phyloP scores from a whole-genome alignment of 257 asterid species.

The Penstemon barbatus region DNA sequence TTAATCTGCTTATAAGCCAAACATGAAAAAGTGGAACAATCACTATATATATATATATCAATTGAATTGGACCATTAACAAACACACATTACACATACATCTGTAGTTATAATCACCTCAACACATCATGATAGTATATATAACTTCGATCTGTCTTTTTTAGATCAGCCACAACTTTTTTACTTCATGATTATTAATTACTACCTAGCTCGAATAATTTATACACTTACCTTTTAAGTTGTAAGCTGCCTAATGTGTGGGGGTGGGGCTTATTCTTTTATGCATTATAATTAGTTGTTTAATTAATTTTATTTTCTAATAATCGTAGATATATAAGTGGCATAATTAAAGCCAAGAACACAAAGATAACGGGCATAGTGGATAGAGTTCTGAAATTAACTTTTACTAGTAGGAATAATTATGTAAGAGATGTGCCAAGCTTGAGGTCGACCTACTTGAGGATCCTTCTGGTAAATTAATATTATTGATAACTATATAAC shows the following conservation, averaged over 20 bases:
- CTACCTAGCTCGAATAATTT: not conserved
- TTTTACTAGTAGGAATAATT: too few species aligned
- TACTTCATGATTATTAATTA: not conserved
- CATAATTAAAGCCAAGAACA: too few species aligned
- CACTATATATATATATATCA: not conserved
- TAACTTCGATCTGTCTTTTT: constrained; percentile 2
- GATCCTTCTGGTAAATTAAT: too few species aligned
- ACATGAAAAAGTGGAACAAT: constrained; percentile 19
- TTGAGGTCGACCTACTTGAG: too few species aligned
- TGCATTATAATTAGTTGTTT: constrained; percentile 1
- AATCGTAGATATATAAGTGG: too few species aligned
- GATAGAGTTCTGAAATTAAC: too few species aligned
- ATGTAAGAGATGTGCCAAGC: too few species aligned
- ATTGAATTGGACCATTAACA: constrained; percentile 14
- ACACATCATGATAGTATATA: not conserved
- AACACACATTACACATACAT: constrained; percentile 3
- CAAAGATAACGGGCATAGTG: too few species aligned
- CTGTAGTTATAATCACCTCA: not conserved
- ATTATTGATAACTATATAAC: too few species aligned
- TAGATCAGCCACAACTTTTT: constrained; percentile 10
- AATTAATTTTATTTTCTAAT: not conserved
- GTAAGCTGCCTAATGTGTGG: constrained; percentile 27
- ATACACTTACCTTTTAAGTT: not conserved
- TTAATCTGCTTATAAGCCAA: not conserved
- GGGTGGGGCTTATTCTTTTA: constrained; percentile 1